These are phyloP conservation scores for Nicotiana noctiflora DNA, from an alignment of 257 asterid species.

Conservation along the genomic window DNA sequence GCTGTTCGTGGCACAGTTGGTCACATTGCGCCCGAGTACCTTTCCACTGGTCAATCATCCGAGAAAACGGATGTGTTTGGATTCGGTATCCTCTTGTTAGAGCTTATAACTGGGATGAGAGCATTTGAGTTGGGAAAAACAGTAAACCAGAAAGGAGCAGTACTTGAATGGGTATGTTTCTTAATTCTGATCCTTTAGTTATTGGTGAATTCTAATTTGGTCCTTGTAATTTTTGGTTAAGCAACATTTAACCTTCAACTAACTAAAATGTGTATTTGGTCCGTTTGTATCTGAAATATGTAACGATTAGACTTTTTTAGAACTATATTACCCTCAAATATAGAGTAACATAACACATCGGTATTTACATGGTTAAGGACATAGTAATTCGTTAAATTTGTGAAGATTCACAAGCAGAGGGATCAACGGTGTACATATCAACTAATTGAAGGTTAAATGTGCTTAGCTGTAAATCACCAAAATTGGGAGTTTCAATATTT, in stretches of 20 bases:
- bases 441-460: not conserved
- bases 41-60: no score
- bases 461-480: not conserved
- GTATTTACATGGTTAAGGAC: not conserved
- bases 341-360: no score
- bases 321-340: no score
- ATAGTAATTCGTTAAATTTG: not conserved
- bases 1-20: no score
- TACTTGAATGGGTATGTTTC: slow-evolving; percentile 75
- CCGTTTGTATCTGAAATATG: no score
- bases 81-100: slow-evolving; percentile 81
- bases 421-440: not conserved
- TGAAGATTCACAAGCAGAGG: not conserved
- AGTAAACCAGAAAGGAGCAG: slow-evolving; percentile 76
- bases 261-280: no score
- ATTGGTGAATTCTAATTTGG: not conserved
- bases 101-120: slow-evolving; percentile 91
- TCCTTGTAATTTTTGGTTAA: no score
- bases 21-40: no score
- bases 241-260: no score
- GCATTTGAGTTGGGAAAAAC: slow-evolving; percentile 86
- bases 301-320: no score
- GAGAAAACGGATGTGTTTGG: no score
- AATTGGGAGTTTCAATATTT: no score
- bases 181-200: not conserved